These are phyloP conservation scores for Limonium bicolor DNA, from an alignment of 148 eudicot species.

Conservation along the genomic window DNA sequence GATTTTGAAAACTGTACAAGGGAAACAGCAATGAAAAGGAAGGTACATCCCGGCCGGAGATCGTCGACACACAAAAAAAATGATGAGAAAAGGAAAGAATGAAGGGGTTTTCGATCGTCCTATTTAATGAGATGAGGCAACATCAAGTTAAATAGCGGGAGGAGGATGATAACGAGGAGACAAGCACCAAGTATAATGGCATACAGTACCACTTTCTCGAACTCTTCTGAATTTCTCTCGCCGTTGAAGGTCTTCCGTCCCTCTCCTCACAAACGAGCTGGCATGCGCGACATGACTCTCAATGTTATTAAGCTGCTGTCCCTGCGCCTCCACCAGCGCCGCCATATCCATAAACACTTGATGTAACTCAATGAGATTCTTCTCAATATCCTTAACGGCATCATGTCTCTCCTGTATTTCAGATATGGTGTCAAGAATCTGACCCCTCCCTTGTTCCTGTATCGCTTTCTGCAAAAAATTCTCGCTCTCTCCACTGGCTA, in stretches of 20 bases:
- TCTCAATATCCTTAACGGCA: constrained; percentile 3
- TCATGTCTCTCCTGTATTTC: constrained; percentile 3
- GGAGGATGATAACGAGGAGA: neutral
- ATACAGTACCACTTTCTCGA: constrained; percentile 2
- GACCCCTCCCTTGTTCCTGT: constrained; percentile 20
- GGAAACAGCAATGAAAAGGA: too few relatives aligned
- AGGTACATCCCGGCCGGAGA: too few relatives aligned
- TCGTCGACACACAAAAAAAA: too few relatives aligned
- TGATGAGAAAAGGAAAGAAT: too few relatives aligned
- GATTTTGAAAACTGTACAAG: too few relatives aligned
- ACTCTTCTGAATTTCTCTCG: neutral
- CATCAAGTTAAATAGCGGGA: constrained; percentile 1
- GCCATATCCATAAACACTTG: constrained; percentile 4
- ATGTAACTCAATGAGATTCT: neutral
- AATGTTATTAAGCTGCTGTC: constrained; percentile 1
- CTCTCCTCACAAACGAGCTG: neutral
- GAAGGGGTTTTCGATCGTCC: too few relatives aligned
- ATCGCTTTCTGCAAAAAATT: constrained; percentile 37
- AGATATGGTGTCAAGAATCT: constrained; percentile 1
- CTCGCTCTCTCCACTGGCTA: constrained; percentile 38
- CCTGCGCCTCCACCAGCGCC: neutral
- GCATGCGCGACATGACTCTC: constrained; percentile 3
- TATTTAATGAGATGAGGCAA: constrained; percentile 4
- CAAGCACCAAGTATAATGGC: neutral
- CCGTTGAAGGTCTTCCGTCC: neutral